A percentile compares a stretch with the other conserved stretches of the same genome.
These are phyloP conservation scores for Alloteropsis semialata DNA, from an alignment of 176 grass and related monocot species.

Conservation along the genomic window DNA sequence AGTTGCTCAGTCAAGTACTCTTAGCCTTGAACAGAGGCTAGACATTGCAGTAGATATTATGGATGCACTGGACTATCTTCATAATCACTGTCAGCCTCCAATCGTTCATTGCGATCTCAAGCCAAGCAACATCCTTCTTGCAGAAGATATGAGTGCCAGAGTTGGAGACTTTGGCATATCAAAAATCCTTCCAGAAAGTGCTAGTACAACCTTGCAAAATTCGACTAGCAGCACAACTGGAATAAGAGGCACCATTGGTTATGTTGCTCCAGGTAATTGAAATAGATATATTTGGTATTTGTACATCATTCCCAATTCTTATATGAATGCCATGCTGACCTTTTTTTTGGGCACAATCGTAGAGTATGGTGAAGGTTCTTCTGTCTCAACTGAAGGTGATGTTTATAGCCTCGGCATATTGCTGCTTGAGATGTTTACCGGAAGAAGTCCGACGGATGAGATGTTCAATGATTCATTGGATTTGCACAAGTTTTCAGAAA, in stretches of 20 bases:
- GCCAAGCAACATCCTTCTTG: slow-evolving; percentile 54
- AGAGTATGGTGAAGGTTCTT: slow-evolving; percentile 22
- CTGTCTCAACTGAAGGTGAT: neutral
- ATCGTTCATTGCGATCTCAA: slow-evolving; percentile 62
- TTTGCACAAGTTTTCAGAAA: neutral
- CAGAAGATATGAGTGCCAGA: slow-evolving; percentile 40
- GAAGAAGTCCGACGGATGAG: neutral
- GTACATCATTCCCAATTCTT: neutral
- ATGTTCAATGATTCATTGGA: slow-evolving; percentile 8
- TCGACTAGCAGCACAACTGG: slow-evolving; percentile 8
- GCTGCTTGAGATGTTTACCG: slow-evolving; percentile 31
- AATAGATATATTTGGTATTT: neutral
- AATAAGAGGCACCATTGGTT: slow-evolving; percentile 41
- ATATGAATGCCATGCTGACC: neutral
- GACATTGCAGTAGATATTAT: slow-evolving; percentile 9
- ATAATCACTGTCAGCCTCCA: slow-evolving; percentile 13
- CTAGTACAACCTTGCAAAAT: neutral
- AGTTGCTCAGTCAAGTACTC: neutral
- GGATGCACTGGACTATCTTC: slow-evolving; percentile 24
- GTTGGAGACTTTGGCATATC: slow-evolving; percentile 49
- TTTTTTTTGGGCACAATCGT: neutral
- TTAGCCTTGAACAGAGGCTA: slow-evolving; percentile 12
- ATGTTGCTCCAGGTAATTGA: slow-evolving; percentile 43
- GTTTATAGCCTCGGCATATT: slow-evolving; percentile 26
- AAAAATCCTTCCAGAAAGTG: slow-evolving; percentile 32